A percentile compares a stretch with the other conserved stretches of the same genome.
These are phyloP conservation scores for Macadamia tetraphylla DNA, from an alignment of 164 flowering plant species.

Conservation along the genomic window DNA sequence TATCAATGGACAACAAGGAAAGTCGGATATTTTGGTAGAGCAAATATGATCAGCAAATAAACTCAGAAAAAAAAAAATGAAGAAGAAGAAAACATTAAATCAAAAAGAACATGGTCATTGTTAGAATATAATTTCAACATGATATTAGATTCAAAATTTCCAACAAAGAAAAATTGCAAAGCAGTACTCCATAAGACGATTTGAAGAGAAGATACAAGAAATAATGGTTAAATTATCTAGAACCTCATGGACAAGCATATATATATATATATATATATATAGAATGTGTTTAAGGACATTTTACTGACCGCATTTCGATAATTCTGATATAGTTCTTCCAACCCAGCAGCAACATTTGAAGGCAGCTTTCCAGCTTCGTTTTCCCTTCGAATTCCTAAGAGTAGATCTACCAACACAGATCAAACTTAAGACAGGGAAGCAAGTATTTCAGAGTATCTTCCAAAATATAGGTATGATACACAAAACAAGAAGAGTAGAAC, in stretches of 20 bases:
- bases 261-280: background rate
- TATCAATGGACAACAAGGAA: no score
- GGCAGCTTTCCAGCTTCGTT: constrained; percentile 72
- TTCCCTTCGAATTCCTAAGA: constrained; percentile 58
- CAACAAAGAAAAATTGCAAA: no score
- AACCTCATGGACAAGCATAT: constrained; percentile 1
- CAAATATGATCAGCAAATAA: no score
- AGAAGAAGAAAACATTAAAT: no score
- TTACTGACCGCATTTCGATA: constrained; percentile 94
- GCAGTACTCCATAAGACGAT: background rate
- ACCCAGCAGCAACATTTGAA: constrained; percentile 51
- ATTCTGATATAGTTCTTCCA: constrained; percentile 75
- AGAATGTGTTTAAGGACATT: constrained; percentile 14
- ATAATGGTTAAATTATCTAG: constrained; percentile 6
- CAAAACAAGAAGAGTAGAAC: background rate
- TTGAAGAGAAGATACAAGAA: background rate
- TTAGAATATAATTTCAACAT: no score
- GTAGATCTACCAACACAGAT: constrained; percentile 51
- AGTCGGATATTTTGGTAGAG: no score
- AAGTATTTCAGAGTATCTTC: constrained; percentile 4
- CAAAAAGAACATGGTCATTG: no score
- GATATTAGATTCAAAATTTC: no score
- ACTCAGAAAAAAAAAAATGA: no score
- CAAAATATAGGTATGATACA: background rate
- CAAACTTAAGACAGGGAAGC: constrained; percentile 1